Evolutionary conservation across 495 filamentous ascomycete species (phyloP).

Genomic region (Aspergillus avenaceus): DNA sequence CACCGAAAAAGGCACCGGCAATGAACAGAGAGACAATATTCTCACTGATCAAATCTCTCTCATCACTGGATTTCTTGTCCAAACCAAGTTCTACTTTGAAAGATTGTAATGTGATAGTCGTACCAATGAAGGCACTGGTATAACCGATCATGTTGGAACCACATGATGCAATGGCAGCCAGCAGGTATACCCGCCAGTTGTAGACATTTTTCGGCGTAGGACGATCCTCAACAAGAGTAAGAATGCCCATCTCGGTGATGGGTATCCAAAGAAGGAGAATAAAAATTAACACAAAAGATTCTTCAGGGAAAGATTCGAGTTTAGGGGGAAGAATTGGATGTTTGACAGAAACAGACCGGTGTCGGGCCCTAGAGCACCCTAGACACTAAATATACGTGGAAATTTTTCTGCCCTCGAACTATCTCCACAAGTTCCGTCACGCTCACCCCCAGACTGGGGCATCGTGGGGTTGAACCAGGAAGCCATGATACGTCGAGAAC

Average conservation of each 20-base stretch:
- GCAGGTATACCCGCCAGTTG: conserved; percentile 69
- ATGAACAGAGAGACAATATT: conserved; percentile 70
- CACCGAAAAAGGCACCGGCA: conserved; percentile 65
- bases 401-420: conserved; percentile 16
- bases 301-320: background rate
- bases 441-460: conserved; percentile 29
- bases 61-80: conserved; percentile 29
- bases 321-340: background rate
- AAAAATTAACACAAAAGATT: background rate
- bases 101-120: conserved; percentile 57
- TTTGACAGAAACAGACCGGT: conserved; percentile 9
- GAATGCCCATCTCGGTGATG: conserved; percentile 47
- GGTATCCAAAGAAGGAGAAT: background rate
- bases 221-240: conserved; percentile 59
- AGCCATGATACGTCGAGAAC: conserved; percentile 13
- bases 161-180: conserved; percentile 59
- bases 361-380: conserved; percentile 14
- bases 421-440: conserved; percentile 30
- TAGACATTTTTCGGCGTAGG: conserved; percentile 64
- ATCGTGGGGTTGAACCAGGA: conserved; percentile 26
- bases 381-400: conserved; percentile 16
- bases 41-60: conserved; percentile 50
- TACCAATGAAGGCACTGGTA: conserved; percentile 68
- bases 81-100: conserved; percentile 57
- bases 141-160: conserved; percentile 72